Evolutionary conservation across 2,329 filamentous ascomycete genomes (phyloP).

Genomic region (Volutella citrinella): DNA sequence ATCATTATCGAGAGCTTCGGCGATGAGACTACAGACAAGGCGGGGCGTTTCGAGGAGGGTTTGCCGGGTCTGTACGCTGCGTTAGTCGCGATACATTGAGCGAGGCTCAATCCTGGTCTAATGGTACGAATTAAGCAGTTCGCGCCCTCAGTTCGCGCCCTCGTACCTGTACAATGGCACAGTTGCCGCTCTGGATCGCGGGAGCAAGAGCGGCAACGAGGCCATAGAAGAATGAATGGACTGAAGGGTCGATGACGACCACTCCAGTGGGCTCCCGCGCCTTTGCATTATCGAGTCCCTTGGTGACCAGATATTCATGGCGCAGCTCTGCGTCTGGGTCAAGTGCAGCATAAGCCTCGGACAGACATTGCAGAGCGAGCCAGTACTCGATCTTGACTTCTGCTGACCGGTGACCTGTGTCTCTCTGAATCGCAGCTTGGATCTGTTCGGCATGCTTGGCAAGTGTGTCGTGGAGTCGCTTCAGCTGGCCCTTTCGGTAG

Average conservation of each 20-base stretch:
- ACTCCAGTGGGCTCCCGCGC: conserved; percentile 14
- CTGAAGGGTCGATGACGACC: conserved; percentile 16
- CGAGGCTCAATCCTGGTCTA: too few species aligned
- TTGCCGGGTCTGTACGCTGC: conserved; percentile 3
- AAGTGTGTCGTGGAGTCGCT: conserved; percentile 11
- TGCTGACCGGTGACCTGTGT: conserved; percentile 12
- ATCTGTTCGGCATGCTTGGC: conserved; percentile 11
- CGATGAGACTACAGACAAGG: conserved; percentile 4
- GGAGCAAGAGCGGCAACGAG: conserved; percentile 14
- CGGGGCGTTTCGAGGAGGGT: conserved; percentile 8
- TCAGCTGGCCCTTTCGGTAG: conserved; percentile 18
- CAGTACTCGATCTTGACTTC: conserved; percentile 21
- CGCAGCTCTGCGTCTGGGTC: conserved; percentile 11
- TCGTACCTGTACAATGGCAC: conserved; percentile 16
- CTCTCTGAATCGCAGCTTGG: conserved; percentile 17
- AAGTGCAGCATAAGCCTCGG: conserved; percentile 11
- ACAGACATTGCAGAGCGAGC: conserved; percentile 16
- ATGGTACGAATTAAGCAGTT: too few species aligned
- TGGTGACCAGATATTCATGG: conserved; percentile 13
- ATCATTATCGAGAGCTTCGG: conserved; percentile 10
- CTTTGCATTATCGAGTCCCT: conserved; percentile 9
- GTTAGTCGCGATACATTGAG: too few species aligned
- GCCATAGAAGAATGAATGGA: conserved; percentile 17
- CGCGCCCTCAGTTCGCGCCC: too few species aligned
- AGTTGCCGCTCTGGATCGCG: conserved; percentile 15